Evolutionary conservation across 2,329 filamentous ascomycete species (phyloP), one percentile per base, ranked within the genome.

Genomic region (Talaromyces sp.): DNA sequence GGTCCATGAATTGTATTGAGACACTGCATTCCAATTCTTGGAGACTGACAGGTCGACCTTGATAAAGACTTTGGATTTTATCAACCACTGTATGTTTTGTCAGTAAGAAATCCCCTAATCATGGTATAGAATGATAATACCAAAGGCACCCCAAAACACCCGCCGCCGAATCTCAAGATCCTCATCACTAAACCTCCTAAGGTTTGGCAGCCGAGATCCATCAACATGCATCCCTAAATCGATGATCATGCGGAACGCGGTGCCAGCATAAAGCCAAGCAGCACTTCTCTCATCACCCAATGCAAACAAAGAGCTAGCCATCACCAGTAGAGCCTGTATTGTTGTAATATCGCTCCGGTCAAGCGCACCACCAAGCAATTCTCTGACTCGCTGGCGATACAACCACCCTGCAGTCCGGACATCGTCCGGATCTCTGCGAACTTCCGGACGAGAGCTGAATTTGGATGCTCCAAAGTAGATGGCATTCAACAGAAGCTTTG

Each of bases 11-110:
- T 17, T 71, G 65, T 10, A 84, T 79, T 0, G 84, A 80, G 0
- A 85, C 82, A 29, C 77, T 74, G 1, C 78, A 77, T 36, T 85
- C 81, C 0, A 76, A 76, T 27, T 83, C 79, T 11, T 80, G 81
- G 25, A 73, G 71, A 56, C 59, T 80, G 0, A 79, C 80, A 0
- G 83, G 84, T 5, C 83, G 79, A 0, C 84, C 84, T 70, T 85
- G 83, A 59, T 85, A 85, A 0, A 86, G 71, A 58, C 79, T 81
- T 67, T 86, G 83, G 11, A 85, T 81, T 68, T 85, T 86, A 68
- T 85, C 84, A n/a, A 73, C 72, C 10, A 71, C 71, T 72, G 22
- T 36, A 36, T 31, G 6, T 8, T 19, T 45, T 29, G 10, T 49
- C 15, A 49, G 45, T 27, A 7, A 22, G 11, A 22, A 19, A 13